Evolutionary conservation across 768 basidiomycete genomes (phyloP).

Genomic region (Pleurotus eryngii): DNA sequence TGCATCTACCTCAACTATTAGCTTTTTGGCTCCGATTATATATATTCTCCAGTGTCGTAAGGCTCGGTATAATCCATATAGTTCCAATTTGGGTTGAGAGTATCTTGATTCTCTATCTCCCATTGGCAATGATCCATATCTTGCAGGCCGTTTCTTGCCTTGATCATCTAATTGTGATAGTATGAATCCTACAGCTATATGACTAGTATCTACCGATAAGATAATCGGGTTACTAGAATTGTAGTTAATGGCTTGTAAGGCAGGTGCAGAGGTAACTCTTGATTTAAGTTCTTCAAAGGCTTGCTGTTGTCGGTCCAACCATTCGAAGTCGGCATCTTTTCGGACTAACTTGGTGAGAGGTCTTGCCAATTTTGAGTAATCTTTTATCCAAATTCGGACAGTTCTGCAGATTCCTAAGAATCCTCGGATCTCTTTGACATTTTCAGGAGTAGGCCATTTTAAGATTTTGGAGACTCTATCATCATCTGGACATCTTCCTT

Average conservation of each 20-base stretch:
- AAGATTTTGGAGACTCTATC: constrained; percentile 14
- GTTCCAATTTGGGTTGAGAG: constrained; percentile 32
- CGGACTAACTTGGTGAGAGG: constrained; percentile 15
- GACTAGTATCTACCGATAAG: constrained; percentile 27
- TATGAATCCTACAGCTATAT: constrained; percentile 25
- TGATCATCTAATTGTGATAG: constrained; percentile 24
- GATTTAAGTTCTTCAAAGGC: constrained; percentile 18
- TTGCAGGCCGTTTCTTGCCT: constrained; percentile 14
- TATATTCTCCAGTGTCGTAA: constrained; percentile 17
- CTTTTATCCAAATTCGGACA: constrained; percentile 17
- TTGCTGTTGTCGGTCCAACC: constrained; percentile 14
- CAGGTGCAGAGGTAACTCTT: constrained; percentile 12
- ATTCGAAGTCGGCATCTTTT: constrained; percentile 21
- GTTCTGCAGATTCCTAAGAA: constrained; percentile 22
- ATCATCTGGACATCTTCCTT: too few species aligned
- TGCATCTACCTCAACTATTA: constrained; percentile 30
- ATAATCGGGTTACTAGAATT: constrained; percentile 17
- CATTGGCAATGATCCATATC: constrained; percentile 27
- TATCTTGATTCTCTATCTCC: constrained; percentile 23
- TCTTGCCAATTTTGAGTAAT: constrained; percentile 10
- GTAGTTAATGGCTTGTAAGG: constrained; percentile 28
- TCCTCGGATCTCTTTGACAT: constrained; percentile 8
- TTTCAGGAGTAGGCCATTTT: constrained; percentile 10
- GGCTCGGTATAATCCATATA: constrained; percentile 28
- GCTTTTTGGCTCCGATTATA: constrained; percentile 17